Evolutionary conservation across 345 rosid genomes (phyloP).

Genomic region (Salix arbutifolia): DNA sequence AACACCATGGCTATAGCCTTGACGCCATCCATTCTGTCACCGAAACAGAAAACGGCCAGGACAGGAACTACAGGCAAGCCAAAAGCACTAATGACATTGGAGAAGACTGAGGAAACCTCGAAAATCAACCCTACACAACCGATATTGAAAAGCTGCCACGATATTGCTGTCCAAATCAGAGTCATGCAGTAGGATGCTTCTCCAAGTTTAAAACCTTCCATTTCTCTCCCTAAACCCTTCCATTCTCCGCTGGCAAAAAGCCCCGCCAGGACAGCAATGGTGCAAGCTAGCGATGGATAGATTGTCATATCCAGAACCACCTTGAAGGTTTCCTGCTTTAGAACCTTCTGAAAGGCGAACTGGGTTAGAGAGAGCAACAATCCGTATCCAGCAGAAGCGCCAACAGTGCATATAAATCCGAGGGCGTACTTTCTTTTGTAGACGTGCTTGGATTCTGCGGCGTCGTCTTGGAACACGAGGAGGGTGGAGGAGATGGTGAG

Average conservation of each 20-base stretch:
- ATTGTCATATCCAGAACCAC: slow-evolving; percentile 34
- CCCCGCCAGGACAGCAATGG: background rate
- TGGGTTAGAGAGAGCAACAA: slow-evolving; percentile 25
- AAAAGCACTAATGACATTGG: slow-evolving; percentile 15
- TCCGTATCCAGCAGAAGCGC: slow-evolving; percentile 43
- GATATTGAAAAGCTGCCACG: slow-evolving; percentile 16
- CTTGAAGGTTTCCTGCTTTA: slow-evolving; percentile 30
- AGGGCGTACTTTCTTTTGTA: slow-evolving; percentile 28
- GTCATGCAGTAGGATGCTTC: slow-evolving; percentile 14
- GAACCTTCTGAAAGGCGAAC: slow-evolving; percentile 30
- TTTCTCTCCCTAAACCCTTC: slow-evolving; percentile 11
- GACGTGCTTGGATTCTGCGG: background rate
- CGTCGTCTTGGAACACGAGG: slow-evolving; percentile 1
- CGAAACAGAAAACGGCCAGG: slow-evolving; percentile 17
- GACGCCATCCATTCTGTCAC: slow-evolving; percentile 15
- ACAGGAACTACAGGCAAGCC: slow-evolving; percentile 15
- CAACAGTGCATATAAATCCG: slow-evolving; percentile 40
- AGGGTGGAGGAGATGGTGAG: slow-evolving; percentile 17
- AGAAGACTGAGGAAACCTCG: slow-evolving; percentile 25
- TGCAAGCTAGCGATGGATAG: slow-evolving; percentile 6
- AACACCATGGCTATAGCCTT: slow-evolving; percentile 12
- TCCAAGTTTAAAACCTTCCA: slow-evolving; percentile 11
- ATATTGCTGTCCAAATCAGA: slow-evolving; percentile 21
- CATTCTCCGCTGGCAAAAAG: slow-evolving; percentile 25
- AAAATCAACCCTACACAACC: slow-evolving; percentile 18